phyloP scores from a whole-genome alignment of 306 rosid genomes.

The Cucumis hystrix region DNA sequence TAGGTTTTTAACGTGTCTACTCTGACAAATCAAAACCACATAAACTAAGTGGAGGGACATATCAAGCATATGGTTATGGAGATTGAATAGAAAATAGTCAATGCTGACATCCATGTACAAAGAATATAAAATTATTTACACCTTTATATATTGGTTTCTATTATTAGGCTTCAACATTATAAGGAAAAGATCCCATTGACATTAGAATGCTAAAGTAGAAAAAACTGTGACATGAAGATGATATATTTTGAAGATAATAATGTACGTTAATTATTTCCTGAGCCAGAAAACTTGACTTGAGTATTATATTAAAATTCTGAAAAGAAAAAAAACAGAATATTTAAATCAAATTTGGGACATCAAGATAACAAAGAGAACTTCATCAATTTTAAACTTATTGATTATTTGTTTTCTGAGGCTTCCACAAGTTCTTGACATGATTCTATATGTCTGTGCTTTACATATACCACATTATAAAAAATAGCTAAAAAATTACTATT shows the following conservation, averaged over 20 bases:
- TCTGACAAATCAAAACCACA: constrained; percentile 1
- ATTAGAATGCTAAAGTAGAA: background rate
- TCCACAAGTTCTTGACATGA: background rate
- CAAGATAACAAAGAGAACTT: background rate
- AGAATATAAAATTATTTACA: background rate
- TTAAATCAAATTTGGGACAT: background rate
- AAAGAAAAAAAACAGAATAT: background rate
- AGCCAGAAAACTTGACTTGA: background rate
- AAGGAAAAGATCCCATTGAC: background rate
- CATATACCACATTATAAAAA: background rate
- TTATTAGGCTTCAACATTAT: background rate
- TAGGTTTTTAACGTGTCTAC: constrained; percentile 2
- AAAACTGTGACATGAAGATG: background rate
- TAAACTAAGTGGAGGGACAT: constrained; percentile 2
- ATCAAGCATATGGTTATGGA: constrained; percentile 5
- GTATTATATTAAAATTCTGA: background rate
- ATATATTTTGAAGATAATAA: background rate
- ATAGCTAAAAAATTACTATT: background rate
- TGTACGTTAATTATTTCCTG: background rate
- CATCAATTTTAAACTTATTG: background rate
- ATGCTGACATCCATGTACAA: constrained; percentile 6
- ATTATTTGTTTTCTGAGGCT: background rate
- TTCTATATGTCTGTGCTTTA: background rate
- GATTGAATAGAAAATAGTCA: constrained; percentile 3
- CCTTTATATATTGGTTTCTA: background rate